Evolutionary conservation across 768 basidiomycete genomes (phyloP).

Genomic region (Tylopilus felleus): DNA sequence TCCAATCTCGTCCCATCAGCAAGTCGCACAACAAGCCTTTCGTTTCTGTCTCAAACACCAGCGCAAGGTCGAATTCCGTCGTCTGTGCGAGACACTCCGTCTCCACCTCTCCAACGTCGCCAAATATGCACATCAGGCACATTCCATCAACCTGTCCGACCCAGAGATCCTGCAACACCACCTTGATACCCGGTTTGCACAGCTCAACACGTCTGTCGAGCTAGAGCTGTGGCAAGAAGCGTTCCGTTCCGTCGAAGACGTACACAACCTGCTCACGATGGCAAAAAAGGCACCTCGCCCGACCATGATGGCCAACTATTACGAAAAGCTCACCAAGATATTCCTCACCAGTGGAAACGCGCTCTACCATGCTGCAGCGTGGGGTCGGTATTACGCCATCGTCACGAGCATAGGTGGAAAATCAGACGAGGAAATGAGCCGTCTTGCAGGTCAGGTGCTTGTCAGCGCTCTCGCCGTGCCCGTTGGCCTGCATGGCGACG

Average conservation of each 20-base stretch:
- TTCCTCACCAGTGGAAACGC: conserved; percentile 95
- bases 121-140: conserved; percentile 91
- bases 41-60: conserved; percentile 92
- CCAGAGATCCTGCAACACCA: conserved; percentile 93
- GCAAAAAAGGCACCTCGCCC: conserved; percentile 91
- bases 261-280: conserved; percentile 91
- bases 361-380: conserved; percentile 94
- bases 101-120: conserved; percentile 92
- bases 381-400: conserved; percentile 80
- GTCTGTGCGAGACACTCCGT: conserved; percentile 93
- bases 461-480: conserved; percentile 93
- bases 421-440: conserved; percentile 71
- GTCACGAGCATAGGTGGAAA: conserved; percentile 71
- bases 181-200: conserved; percentile 94
- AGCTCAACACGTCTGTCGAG: conserved; percentile 94
- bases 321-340: conserved; percentile 95
- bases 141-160: conserved; percentile 94
- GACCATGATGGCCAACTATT: conserved; percentile 98
- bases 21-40: conserved; percentile 96
- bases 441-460: conserved; percentile 87
- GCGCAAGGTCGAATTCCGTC: conserved; percentile 95
- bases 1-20: conserved; percentile 40
- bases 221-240: conserved; percentile 99
- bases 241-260: conserved; percentile 97
- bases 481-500: conserved; percentile 58